Base-by-base conservation (phyloP, 2,329 filamentous ascomycete species). In the Phaeosphaeria sp. region DNA sequence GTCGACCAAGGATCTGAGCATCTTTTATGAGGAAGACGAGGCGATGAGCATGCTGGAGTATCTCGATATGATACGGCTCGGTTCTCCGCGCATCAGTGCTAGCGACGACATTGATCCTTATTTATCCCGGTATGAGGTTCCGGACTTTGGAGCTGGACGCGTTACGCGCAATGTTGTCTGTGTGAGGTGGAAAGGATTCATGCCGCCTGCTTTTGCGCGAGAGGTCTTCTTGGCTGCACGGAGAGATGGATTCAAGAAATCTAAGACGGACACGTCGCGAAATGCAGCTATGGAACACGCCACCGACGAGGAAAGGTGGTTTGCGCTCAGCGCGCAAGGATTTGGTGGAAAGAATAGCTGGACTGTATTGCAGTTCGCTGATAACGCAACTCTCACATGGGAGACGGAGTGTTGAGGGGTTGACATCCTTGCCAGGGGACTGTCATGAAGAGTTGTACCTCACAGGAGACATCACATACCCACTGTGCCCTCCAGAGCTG, bases 31-130 rank as follows among this genome's bases (percentile, higher is more conserved):
- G 7, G 80, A 91, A 36, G 87, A 90, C 56, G 87, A 92, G 59
- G 84, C 85, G 1, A 81, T 84, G 0, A 87, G 89, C 18, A 71
- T 89, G 13, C 87, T 93, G 63, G 91, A 95, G 77, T 95, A 90
- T 88, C 71, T 94, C 0, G 88, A 88, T 2, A 77, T 96, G n/a
- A 72, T 89, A 5, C 82, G 84, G 11, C 80, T 93, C 0, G 78
- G 81, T 10, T 92, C 90, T 55, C 86, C 89, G n/a, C 82, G 90
- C 22, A 72, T 93, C 18, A 67, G 76, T 11, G 72, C 77, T 3
- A 72, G 71, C 10, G 90, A 93, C 73, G 72, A 70, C 5, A 83
- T 92, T 30, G 89, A 94, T 74, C 79, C 85, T 0, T 91, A 89
- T 69, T 78, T 95, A 2, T 90, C 87, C 23, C 84, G 88, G 21